Evolutionary conservation across 768 basidiomycete genomes (phyloP), one percentile per base, ranked within the genome.

Genomic region (Agrocybe praecox): DNA sequence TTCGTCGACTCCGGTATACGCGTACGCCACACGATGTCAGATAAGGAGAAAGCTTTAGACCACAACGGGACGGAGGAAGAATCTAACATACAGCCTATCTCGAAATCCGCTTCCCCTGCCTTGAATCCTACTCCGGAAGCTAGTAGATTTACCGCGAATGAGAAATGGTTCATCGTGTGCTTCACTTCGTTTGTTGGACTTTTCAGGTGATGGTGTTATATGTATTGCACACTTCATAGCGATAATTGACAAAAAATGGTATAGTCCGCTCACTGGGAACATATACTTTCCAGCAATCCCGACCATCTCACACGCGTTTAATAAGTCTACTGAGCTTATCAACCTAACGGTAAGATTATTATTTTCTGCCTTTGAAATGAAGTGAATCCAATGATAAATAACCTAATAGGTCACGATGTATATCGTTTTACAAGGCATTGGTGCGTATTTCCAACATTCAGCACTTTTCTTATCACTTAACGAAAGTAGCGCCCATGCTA

Each of bases 211-310:
- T 29, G 9, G 9, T 5, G 9, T n/a, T n/a, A 29, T 5, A 60
- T 55, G 24, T 21, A 42, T 6, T 47, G 44, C 23, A 11, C 45
- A 34, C 17, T 14, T 48, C 29, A n/a, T 45, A 53, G 21, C n/a
- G 29, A 40, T 18, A 11, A 26, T 21, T 19, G 29, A 54, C 23
- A 48, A 44, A 33, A n/a, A n/a, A n/a, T n/a, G n/a, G 32, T 34
- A 21, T 19, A 88, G 87, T 63, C 88, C 89, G 0, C 72, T 92
- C 12, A 89, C 90, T 1, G 80, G 88, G 2, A 91, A 86, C 55
- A 88, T 92, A 55, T 93, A 92, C 66, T 83, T 91, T 46, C 90
- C 91, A 5, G 89, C 86, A 12, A 87, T 95, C 36, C 92, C 92
- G 1, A 76, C 81, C 0, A 72, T 94, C 18, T 77, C 86, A 1